Evolutionary conservation across 768 basidiomycete genomes (phyloP).

Genomic region (Suillus placidus): DNA sequence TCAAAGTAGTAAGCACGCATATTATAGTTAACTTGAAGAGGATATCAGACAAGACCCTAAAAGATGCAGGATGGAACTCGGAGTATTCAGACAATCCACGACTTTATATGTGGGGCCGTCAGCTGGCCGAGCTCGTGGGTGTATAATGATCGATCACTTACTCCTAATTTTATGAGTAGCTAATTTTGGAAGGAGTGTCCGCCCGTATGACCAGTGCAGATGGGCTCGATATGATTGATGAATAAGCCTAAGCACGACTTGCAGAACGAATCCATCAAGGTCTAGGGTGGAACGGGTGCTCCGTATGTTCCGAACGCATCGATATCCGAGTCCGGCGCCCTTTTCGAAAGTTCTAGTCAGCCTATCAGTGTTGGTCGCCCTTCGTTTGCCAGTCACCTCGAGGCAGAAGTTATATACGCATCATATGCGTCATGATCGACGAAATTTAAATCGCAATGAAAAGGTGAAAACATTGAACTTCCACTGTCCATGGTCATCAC

Average conservation of each 20-base stretch:
- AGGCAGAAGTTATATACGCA: no score
- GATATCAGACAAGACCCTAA: neutral
- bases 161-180: neutral
- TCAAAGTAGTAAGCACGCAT: constrained; percentile 80
- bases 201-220: neutral
- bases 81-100: neutral
- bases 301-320: neutral
- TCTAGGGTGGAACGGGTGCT: neutral
- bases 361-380: no score
- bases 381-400: no score
- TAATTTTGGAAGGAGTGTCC: neutral
- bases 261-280: neutral
- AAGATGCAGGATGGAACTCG: neutral
- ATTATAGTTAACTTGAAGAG: neutral
- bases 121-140: neutral
- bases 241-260: neutral
- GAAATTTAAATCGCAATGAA: no score
- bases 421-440: no score
- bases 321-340: no score
- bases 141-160: neutral
- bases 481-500: neutral
- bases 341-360: no score
- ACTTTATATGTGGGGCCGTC: neutral
- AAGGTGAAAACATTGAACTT: no score
- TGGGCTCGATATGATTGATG: neutral